These are phyloP conservation scores for Mycena belliarum DNA, from an alignment of 768 basidiomycete genomes.

Conservation along the genomic window DNA sequence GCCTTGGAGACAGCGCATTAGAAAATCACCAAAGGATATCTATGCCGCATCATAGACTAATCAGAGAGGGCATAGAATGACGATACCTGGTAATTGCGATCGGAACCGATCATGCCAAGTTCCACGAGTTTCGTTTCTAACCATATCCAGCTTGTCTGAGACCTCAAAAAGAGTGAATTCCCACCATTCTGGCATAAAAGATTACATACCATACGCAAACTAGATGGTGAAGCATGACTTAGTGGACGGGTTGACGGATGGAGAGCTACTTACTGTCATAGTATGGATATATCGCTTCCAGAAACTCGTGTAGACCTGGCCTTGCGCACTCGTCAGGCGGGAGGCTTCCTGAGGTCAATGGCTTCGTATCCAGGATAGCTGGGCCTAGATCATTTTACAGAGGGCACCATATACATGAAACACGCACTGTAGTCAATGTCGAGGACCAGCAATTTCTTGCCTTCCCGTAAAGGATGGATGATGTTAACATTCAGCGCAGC, in stretches of 20 bases:
- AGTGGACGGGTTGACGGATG: neutral
- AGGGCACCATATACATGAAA: neutral
- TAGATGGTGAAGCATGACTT: slow-evolving; percentile 17
- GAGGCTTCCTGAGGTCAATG: slow-evolving; percentile 76
- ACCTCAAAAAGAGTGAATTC: slow-evolving; percentile 43
- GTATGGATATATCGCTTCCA: slow-evolving; percentile 75
- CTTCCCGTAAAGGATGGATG: slow-evolving; percentile 73
- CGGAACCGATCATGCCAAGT: slow-evolving; percentile 77
- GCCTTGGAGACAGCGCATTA: neutral
- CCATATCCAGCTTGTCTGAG: slow-evolving; percentile 89
- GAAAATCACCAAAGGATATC: slow-evolving; percentile 63
- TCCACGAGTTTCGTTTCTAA: slow-evolving; percentile 86
- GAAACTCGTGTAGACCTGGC: slow-evolving; percentile 81
- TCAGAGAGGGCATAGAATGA: neutral
- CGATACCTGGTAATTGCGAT: slow-evolving; percentile 71
- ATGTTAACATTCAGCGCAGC: slow-evolving; percentile 64
- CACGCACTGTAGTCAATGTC: slow-evolving; percentile 85
- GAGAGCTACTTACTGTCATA: slow-evolving; percentile 63
- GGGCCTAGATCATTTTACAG: slow-evolving; percentile 2
- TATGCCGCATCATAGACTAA: slow-evolving; percentile 21
- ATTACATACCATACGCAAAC: slow-evolving; percentile 75
- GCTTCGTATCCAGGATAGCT: slow-evolving; percentile 87
- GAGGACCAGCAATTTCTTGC: slow-evolving; percentile 81
- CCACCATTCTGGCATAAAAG: neutral
- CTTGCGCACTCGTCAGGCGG: slow-evolving; percentile 82